Percentiles rank a stretch among this genome's conserved stretches.
Evolutionary conservation across 2,329 filamentous ascomycete species (phyloP).

Genomic region (Coniochaeta sp.): DNA sequence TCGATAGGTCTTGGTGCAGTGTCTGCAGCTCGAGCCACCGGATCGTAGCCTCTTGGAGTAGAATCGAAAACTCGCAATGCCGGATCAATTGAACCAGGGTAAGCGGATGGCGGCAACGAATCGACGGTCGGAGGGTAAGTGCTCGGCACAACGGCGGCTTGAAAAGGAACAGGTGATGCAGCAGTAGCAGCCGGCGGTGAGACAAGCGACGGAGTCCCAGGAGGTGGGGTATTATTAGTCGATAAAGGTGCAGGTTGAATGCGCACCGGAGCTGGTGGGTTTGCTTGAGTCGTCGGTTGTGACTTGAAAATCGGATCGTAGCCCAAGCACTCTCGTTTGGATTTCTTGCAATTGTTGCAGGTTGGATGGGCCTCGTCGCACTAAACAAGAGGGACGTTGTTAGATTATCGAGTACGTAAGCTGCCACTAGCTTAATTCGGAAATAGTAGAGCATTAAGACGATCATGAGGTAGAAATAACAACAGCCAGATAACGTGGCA

Average conservation of each 20-base stretch:
- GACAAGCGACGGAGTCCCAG: conserved; percentile 1
- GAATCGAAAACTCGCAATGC: conserved; percentile 15
- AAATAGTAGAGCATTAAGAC: not conserved
- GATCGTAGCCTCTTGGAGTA: not conserved
- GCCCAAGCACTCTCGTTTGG: conserved; percentile 76
- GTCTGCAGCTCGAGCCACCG: not conserved
- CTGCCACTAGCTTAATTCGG: not conserved
- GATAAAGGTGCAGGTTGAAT: conserved; percentile 60
- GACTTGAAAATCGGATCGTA: conserved; percentile 85
- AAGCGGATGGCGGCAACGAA: conserved; percentile 19
- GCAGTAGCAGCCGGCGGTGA: conserved; percentile 26
- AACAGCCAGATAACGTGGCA: not conserved
- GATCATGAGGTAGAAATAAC: not conserved
- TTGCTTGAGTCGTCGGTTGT: conserved; percentile 28
- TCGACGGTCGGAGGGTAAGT: conserved; percentile 25
- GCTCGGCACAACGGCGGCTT: conserved; percentile 34
- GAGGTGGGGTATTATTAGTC: conserved; percentile 1
- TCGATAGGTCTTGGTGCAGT: not conserved
- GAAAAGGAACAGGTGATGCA: conserved; percentile 29
- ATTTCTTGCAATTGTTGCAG: conserved; percentile 86
- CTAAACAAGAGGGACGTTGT: conserved; percentile 35
- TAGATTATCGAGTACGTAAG: not conserved
- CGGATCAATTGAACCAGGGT: conserved; percentile 25
- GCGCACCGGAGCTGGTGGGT: conserved; percentile 51
- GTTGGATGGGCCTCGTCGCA: conserved; percentile 93